phyloP scores from a whole-genome alignment of 2,329 filamentous ascomycete genomes.

The Verticillium alfalfae region DNA sequence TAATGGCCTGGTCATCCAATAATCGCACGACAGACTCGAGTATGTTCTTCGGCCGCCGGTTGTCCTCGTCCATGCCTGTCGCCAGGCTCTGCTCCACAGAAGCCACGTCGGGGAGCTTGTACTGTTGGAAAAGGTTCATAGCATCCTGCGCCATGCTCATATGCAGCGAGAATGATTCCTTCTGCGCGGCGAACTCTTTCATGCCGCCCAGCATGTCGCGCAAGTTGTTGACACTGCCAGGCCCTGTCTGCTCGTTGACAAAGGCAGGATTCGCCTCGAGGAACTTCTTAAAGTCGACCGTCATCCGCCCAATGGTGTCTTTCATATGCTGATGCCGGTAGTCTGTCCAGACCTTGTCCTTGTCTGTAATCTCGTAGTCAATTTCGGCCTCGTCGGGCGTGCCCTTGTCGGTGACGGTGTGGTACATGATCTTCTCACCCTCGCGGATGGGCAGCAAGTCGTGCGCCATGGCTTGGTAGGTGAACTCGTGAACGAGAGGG shows the following conservation, averaged over 20 bases:
- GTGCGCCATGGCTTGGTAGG: constrained; percentile 97
- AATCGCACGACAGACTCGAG: constrained; percentile 79
- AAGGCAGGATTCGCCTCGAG: constrained; percentile 89
- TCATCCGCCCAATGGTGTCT: constrained; percentile 89
- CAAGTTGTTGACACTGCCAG: constrained; percentile 80
- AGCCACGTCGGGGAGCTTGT: constrained; percentile 82
- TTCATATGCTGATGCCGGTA: constrained; percentile 97
- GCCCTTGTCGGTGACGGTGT: constrained; percentile 72
- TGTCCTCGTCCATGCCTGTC: constrained; percentile 89
- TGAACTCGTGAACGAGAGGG: constrained; percentile 90
- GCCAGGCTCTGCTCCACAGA: constrained; percentile 85
- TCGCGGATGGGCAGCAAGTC: constrained; percentile 87
- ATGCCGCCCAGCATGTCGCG: constrained; percentile 95
- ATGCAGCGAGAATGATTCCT: constrained; percentile 90
- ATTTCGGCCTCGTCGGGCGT: constrained; percentile 68
- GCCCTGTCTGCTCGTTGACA: constrained; percentile 64
- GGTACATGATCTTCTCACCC: constrained; percentile 81
- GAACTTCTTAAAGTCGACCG: constrained; percentile 89
- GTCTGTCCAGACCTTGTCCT: constrained; percentile 91
- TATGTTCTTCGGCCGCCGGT: constrained; percentile 83
- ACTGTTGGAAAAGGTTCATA: constrained; percentile 85
- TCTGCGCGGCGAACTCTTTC: constrained; percentile 91
- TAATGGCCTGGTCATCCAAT: constrained; percentile 77
- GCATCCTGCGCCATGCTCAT: constrained; percentile 95
- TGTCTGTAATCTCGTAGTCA: constrained; percentile 85